Conservation (phyloP, 257 asterid genomes). For the Fraxinus americana region DNA sequence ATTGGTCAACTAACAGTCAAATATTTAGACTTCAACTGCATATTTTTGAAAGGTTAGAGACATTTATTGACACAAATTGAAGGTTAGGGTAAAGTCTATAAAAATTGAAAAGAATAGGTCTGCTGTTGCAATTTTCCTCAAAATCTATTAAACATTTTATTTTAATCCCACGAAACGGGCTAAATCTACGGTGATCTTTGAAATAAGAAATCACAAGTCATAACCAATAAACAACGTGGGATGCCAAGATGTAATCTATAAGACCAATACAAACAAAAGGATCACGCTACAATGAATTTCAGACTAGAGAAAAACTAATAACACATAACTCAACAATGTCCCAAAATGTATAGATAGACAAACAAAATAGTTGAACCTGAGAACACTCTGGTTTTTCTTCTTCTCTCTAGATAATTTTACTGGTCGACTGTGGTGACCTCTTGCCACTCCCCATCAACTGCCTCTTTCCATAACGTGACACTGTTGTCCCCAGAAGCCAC, state of each 20-base stretch:
- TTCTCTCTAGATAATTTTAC: slow-evolving; percentile 30
- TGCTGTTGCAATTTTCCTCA: too few relatives aligned
- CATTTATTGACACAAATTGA: too few relatives aligned
- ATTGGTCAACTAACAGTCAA: too few relatives aligned
- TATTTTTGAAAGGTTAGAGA: too few relatives aligned
- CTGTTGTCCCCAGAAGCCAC: slow-evolving; percentile 87
- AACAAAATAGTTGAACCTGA: slow-evolving; percentile 21
- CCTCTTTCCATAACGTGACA: slow-evolving; percentile 87
- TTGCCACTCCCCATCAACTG: slow-evolving; percentile 96
- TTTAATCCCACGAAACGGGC: background rate
- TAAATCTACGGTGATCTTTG: background rate
- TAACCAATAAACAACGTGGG: background rate
- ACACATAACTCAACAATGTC: slow-evolving; percentile 16
- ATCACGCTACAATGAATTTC: slow-evolving; percentile 39
- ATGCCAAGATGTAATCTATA: background rate
- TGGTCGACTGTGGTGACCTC: slow-evolving; percentile 65
- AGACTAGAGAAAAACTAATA: slow-evolving; percentile 35
- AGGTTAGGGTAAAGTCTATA: too few relatives aligned
- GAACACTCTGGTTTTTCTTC: background rate
- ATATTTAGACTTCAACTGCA: too few relatives aligned
- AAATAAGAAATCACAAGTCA: background rate
- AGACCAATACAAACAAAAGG: slow-evolving; percentile 31
- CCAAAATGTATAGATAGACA: slow-evolving; percentile 35
- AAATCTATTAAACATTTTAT: too few relatives aligned
- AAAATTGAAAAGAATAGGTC: too few relatives aligned